Evolutionary conservation across 805 yeast genomes (phyloP).

Genomic region (Candida maris): DNA sequence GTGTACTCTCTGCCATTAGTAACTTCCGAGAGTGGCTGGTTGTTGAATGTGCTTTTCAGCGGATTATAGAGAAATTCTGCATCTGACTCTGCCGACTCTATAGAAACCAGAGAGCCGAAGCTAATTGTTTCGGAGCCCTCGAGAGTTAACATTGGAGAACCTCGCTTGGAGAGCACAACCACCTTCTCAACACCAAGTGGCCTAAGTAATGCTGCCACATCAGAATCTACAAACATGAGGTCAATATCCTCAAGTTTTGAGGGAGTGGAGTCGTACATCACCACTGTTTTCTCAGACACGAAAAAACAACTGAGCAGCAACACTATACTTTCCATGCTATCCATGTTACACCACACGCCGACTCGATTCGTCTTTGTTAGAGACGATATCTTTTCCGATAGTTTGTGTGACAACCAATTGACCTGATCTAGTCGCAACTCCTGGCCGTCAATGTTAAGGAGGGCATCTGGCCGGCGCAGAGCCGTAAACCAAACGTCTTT

Average conservation of each 20-base stretch:
- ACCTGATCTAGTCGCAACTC: constrained; percentile 27
- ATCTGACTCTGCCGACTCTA: constrained; percentile 15
- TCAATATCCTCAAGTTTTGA: constrained; percentile 37
- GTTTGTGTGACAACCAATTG: constrained; percentile 33
- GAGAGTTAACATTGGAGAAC: constrained; percentile 14
- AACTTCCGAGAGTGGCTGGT: constrained; percentile 28
- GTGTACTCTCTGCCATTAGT: constrained; percentile 21
- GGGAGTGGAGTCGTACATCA: constrained; percentile 45
- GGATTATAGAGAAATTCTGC: constrained; percentile 15
- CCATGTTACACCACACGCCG: constrained; percentile 22
- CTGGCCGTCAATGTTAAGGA: constrained; percentile 27
- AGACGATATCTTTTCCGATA: constrained; percentile 21
- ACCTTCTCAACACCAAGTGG: constrained; percentile 22
- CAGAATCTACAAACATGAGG: constrained; percentile 23
- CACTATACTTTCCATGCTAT: constrained; percentile 17
- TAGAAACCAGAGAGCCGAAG: constrained; percentile 19
- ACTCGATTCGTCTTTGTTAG: constrained; percentile 23
- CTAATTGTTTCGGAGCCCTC: constrained; percentile 32
- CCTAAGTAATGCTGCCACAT: constrained; percentile 7
- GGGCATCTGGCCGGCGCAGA: constrained; percentile 12
- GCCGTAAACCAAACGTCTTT: constrained; percentile 69
- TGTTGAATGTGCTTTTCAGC: constrained; percentile 25
- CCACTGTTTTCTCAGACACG: constrained; percentile 35
- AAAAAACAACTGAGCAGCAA: constrained; percentile 29
- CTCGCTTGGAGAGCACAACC: constrained; percentile 25